Evolutionary conservation across 768 basidiomycete species (phyloP).

Genomic region (Naganishia antarctica): DNA sequence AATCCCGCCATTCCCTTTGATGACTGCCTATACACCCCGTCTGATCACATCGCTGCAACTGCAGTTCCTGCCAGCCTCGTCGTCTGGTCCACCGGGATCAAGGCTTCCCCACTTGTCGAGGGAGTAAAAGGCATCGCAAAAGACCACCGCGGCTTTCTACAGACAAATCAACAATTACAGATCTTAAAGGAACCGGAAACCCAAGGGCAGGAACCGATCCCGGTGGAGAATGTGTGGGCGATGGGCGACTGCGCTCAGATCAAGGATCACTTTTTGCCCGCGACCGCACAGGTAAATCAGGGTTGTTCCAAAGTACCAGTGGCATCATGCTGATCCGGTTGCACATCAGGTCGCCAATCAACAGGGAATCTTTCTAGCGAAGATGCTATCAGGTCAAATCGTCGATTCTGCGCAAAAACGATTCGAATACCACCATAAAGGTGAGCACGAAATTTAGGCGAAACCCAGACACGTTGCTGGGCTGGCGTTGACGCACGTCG

Average conservation of each 20-base stretch:
- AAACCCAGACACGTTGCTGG: neutral
- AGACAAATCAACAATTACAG: slow-evolving; percentile 61
- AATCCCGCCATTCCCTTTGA: slow-evolving; percentile 5
- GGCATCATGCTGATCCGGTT: too few relatives aligned
- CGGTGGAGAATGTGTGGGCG: slow-evolving; percentile 67
- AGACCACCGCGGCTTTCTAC: slow-evolving; percentile 53
- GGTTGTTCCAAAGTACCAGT: too few relatives aligned
- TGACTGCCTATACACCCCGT: neutral
- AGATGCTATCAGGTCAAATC: slow-evolving; percentile 32
- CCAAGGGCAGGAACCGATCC: slow-evolving; percentile 50
- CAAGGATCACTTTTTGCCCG: slow-evolving; percentile 59
- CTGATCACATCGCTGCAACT: neutral
- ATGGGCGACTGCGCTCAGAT: slow-evolving; percentile 73
- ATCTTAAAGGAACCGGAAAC: slow-evolving; percentile 52
- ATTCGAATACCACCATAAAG: slow-evolving; percentile 26
- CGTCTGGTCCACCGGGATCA: slow-evolving; percentile 82
- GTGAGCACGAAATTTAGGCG: slow-evolving; percentile 7
- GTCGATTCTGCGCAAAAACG: neutral
- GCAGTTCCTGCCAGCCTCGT: slow-evolving; percentile 73
- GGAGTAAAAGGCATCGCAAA: slow-evolving; percentile 55
- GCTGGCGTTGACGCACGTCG: neutral
- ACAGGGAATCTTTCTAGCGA: slow-evolving; percentile 33
- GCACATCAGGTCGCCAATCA: slow-evolving; percentile 23
- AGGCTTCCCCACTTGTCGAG: slow-evolving; percentile 60
- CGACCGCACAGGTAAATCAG: slow-evolving; percentile 70